Evolutionary conservation across 495 filamentous ascomycete genomes (phyloP).

Genomic region (Tuber borchii): DNA sequence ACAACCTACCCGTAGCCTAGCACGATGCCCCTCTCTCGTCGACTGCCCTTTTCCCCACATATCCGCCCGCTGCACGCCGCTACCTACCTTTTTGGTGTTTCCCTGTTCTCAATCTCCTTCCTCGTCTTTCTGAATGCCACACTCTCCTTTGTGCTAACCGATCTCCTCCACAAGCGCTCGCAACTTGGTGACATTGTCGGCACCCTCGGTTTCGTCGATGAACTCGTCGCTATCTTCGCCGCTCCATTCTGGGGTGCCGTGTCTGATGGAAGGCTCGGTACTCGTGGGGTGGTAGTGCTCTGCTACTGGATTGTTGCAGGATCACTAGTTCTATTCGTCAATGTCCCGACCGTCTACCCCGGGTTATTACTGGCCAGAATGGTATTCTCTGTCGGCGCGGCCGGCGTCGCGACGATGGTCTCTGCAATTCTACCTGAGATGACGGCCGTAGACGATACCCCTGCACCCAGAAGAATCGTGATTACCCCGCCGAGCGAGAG

Average conservation of each 20-base stretch:
- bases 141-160: constrained; percentile 88
- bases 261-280: constrained; percentile 72
- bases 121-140: constrained; percentile 95
- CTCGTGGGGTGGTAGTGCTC: constrained; percentile 67
- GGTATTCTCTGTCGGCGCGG: constrained; percentile 81
- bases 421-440: constrained; percentile 88
- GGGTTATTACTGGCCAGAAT: constrained; percentile 76
- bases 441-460: constrained; percentile 46
- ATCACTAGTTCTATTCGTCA: constrained; percentile 71
- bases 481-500: constrained; percentile 4
- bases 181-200: constrained; percentile 84
- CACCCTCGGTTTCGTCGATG: constrained; percentile 91
- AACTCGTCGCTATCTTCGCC: constrained; percentile 80
- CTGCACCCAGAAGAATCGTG: neutral
- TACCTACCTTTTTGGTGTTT: constrained; percentile 82
- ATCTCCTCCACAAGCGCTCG: constrained; percentile 64
- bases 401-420: constrained; percentile 92
- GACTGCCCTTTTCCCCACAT: constrained; percentile 52
- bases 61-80: constrained; percentile 65
- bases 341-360: constrained; percentile 80
- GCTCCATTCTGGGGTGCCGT: constrained; percentile 88
- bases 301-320: constrained; percentile 76
- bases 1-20: constrained; percentile 14
- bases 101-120: constrained; percentile 92
- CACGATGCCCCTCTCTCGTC: constrained; percentile 43